These are phyloP conservation scores for Mortierella sp. DNA, from an alignment of 371 early-diverging fungal genomes.

Conservation along the genomic window DNA sequence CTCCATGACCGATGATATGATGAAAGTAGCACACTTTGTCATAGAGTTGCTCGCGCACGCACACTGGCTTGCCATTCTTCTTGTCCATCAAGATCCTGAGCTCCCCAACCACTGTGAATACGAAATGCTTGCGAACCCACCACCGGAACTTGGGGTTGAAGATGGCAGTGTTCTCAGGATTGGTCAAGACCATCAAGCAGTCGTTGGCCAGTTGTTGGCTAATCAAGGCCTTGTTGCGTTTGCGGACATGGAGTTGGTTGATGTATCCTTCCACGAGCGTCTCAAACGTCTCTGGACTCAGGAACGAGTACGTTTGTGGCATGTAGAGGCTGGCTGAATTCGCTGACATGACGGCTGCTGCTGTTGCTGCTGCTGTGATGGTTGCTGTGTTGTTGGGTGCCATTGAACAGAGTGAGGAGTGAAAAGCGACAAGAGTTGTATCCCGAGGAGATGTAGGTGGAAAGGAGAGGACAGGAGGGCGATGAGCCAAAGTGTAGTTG, in stretches of 20 bases:
- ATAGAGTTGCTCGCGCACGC: slow-evolving; percentile 48
- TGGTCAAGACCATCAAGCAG: slow-evolving; percentile 52
- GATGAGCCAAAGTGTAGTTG: not conserved
- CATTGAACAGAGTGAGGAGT: slow-evolving; percentile 6
- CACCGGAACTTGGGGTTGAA: slow-evolving; percentile 53
- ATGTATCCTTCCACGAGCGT: slow-evolving; percentile 52
- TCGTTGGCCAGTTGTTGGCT: slow-evolving; percentile 52
- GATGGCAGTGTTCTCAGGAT: slow-evolving; percentile 52
- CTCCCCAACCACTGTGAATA: slow-evolving; percentile 50
- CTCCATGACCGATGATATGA: slow-evolving; percentile 53
- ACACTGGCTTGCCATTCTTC: slow-evolving; percentile 52
- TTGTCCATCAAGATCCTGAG: slow-evolving; percentile 53
- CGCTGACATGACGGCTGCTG: slow-evolving; percentile 11
- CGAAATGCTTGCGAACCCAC: slow-evolving; percentile 55
- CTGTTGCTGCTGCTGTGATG: slow-evolving; percentile 8
- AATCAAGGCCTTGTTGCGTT: slow-evolving; percentile 54
- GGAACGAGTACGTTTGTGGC: slow-evolving; percentile 45
- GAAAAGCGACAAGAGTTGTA: not conserved
- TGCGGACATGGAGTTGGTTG: slow-evolving; percentile 51
- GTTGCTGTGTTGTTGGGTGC: slow-evolving; percentile 11
- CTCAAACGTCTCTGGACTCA: slow-evolving; percentile 51
- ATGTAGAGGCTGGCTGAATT: slow-evolving; percentile 19
- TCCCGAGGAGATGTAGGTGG: not conserved
- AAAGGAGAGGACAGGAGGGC: not conserved
- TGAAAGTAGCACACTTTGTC: slow-evolving; percentile 54